phyloP scores from a whole-genome alignment of 2,329 filamentous ascomycete species.

The Pseudogymnoascus sp. region DNA sequence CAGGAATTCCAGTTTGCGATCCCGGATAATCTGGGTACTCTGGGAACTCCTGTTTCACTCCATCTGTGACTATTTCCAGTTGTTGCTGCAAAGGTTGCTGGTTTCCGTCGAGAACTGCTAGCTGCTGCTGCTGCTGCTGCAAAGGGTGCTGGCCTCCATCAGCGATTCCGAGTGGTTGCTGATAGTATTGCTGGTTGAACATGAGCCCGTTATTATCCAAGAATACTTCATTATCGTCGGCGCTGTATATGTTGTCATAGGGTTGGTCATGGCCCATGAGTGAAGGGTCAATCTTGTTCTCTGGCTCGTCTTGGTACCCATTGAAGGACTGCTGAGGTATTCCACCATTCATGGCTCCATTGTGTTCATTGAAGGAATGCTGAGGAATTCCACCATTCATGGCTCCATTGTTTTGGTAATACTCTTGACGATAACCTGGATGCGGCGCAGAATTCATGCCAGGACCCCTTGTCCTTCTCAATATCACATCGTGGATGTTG shows the following conservation, averaged over 20 bases:
- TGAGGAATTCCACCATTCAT: not conserved
- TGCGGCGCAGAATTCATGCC: constrained; percentile 23
- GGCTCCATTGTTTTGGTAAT: constrained; percentile 12
- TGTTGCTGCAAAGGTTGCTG: not conserved
- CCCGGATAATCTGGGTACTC: not conserved
- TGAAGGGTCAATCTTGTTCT: constrained; percentile 24
- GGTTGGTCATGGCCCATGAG: constrained; percentile 20
- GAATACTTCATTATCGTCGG: constrained; percentile 19
- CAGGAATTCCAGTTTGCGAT: not conserved
- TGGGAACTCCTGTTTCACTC: not conserved
- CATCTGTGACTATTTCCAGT: not conserved
- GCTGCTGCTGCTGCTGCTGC: not conserved
- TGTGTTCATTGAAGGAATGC: constrained; percentile 10
- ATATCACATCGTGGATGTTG: constrained; percentile 35
- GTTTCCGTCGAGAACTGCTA: not conserved
- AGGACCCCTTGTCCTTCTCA: constrained; percentile 33
- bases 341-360: not conserved
- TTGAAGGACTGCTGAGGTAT: not conserved
- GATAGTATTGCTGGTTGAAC: constrained; percentile 17
- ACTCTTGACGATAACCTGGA: constrained; percentile 28
- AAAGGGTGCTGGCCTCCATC: not conserved
- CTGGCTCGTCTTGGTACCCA: constrained; percentile 12
- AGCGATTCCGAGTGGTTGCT: not conserved
- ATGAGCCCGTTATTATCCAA: constrained; percentile 17
- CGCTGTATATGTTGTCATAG: constrained; percentile 16